Evolutionary conservation across 805 yeast species (phyloP), one percentile per base, ranked within the genome.

Genomic region (Komagataella phaffii): DNA sequence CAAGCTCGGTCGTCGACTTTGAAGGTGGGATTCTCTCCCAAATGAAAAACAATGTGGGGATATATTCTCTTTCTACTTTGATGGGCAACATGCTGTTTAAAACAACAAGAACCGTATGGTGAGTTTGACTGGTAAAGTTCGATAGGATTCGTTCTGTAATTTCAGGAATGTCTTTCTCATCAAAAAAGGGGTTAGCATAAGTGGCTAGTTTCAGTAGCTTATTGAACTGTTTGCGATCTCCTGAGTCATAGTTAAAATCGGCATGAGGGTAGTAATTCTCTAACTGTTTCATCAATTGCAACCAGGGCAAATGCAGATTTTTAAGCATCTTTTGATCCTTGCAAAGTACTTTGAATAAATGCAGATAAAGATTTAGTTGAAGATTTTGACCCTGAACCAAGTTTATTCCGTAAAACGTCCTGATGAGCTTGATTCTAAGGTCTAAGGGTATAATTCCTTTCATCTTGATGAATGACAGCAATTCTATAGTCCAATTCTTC

Each of bases 401-500:
- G 44, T 87, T 74, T 23, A 93, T 71, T 17, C 85, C 78, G 59
- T 80, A 89, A 61, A 79, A 90, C 1, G 87, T 85, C 52, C 72
- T 71, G 0, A 88, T 80, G 46, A 91, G 71, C 1, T 77, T 68
- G 19, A 80, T 72, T 51, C 89, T 75, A 48, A 82, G 65, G 1
- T 71, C 57, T 10, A 88, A 58, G 0, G 99, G 97, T 69, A 91
- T 74, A 50, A 84, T 85, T 59, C 85, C 80, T 58, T 87, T 86
- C 80, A 85, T 82, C 58, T 77, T 77, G 51, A 88, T 64, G 77
- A 96, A 84, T 45, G 84, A 82, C 50, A 79, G 76, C 55, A 91
- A 72, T 63, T 89, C 97, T 51, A 84, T 81, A 0, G 96, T 84
- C 96, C 96, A 90, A 53, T 84, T 86, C 51, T 83, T 75, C 6